These are phyloP conservation scores for Larix sibirica DNA, from an alignment of 83 land plant genomes.

Conservation along the genomic window DNA sequence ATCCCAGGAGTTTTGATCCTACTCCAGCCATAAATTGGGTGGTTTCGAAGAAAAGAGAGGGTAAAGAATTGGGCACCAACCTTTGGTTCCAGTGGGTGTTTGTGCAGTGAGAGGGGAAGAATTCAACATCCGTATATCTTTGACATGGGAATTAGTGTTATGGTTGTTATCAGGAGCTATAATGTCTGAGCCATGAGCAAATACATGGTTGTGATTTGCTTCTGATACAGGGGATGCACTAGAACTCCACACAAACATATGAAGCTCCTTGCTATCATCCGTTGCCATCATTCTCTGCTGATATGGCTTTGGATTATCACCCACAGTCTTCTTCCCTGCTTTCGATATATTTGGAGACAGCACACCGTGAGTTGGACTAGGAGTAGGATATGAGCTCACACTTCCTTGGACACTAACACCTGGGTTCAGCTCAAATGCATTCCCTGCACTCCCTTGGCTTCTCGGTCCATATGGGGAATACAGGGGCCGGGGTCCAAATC, in stretches of 20 bases:
- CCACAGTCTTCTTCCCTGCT: slow-evolving; percentile 10
- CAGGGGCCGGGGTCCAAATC: slow-evolving; percentile 23
- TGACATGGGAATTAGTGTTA: slow-evolving; percentile 8
- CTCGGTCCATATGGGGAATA: not conserved
- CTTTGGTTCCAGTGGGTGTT: not conserved
- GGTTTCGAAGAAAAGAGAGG: not conserved
- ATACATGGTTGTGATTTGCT: slow-evolving; percentile 14
- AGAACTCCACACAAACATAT: slow-evolving; percentile 61
- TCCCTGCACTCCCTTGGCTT: slow-evolving; percentile 8
- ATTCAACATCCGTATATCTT: not conserved
- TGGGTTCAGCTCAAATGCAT: slow-evolving; percentile 8
- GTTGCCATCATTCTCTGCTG: slow-evolving; percentile 14
- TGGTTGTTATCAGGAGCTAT: not conserved
- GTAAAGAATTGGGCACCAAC: not conserved
- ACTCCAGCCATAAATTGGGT: not conserved
- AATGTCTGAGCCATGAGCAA: slow-evolving; percentile 18
- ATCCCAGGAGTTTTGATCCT: no score
- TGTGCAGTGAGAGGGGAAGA: not conserved
- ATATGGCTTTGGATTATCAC: slow-evolving; percentile 9
- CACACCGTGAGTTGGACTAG: slow-evolving; percentile 33
- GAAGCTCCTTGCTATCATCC: slow-evolving; percentile 30
- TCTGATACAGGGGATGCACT: slow-evolving; percentile 52
- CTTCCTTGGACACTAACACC: not conserved
- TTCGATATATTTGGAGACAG: slow-evolving; percentile 11
- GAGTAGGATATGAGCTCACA: slow-evolving; percentile 3